phyloP scores from a whole-genome alignment of 768 basidiomycete species.

The Termitomyces eurrhizus region DNA sequence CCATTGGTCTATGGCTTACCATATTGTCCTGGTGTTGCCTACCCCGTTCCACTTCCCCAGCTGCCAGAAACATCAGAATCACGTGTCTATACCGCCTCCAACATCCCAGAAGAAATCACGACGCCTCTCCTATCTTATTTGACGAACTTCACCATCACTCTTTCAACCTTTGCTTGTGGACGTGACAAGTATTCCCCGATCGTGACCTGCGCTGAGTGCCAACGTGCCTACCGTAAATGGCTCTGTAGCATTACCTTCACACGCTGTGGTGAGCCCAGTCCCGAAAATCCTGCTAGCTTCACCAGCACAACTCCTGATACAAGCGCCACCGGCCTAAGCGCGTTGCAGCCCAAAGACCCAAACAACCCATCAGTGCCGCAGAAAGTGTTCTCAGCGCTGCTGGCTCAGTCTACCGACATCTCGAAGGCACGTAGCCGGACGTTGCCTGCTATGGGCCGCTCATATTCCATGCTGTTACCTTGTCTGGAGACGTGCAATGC shows the following conservation, averaged over 20 bases:
- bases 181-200: conserved; percentile 78
- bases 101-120: conserved; percentile 47
- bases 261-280: conserved; percentile 61
- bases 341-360: conserved; percentile 19
- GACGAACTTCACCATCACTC: conserved; percentile 69
- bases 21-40: conserved; percentile 69
- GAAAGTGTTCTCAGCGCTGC: conserved; percentile 46
- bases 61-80: conserved; percentile 33
- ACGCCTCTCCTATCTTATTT: conserved; percentile 53
- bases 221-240: conserved; percentile 71
- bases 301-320: conserved; percentile 28
- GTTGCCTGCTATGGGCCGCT: conserved; percentile 38
- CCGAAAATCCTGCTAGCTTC: conserved; percentile 28
- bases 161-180: conserved; percentile 75
- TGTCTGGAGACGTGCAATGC: conserved; percentile 77
- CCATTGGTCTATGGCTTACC: conserved; percentile 67
- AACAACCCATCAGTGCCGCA: conserved; percentile 17
- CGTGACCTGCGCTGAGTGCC: conserved; percentile 73
- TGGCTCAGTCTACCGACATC: conserved; percentile 35
- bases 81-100: conserved; percentile 43
- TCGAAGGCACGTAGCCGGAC: conserved; percentile 39
- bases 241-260: conserved; percentile 72
- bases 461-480: conserved; percentile 66
- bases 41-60: conserved; percentile 62
- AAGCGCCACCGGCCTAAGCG: conserved; percentile 27